Percentiles rank a stretch among this genome's conserved stretches.
Conservation (phyloP, 306 rosid species). For the Ammopiptanthus mongolicus region DNA sequence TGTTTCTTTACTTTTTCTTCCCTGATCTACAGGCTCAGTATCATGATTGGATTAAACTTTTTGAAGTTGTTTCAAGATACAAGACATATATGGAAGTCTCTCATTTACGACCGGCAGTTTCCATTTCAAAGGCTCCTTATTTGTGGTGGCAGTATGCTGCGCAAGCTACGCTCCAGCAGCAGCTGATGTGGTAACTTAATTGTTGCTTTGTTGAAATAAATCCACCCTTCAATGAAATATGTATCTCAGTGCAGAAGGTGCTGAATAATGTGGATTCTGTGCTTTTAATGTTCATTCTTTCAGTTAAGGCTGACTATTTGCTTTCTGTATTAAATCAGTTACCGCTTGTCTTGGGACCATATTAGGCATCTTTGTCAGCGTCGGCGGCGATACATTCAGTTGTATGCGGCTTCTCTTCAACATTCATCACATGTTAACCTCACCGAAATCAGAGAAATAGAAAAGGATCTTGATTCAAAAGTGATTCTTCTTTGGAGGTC, state of each 20-base stretch:
- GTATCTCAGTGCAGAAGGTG: neutral
- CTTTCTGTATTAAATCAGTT: constrained; percentile 49
- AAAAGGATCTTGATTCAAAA: constrained; percentile 87
- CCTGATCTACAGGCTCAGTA: constrained; percentile 61
- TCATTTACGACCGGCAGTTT: constrained; percentile 73
- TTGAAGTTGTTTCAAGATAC: constrained; percentile 89
- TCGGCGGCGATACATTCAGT: constrained; percentile 86
- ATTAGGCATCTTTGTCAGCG: constrained; percentile 80
- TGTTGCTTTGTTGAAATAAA: constrained; percentile 10
- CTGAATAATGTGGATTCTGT: neutral
- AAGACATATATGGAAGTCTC: constrained; percentile 73
- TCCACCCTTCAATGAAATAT: neutral
- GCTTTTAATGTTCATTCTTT: neutral
- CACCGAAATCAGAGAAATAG: constrained; percentile 78
- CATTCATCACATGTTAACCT: constrained; percentile 35
- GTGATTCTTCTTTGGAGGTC: constrained; percentile 98
- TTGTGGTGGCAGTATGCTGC: constrained; percentile 95
- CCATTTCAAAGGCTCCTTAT: constrained; percentile 55
- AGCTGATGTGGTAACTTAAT: constrained; percentile 69
- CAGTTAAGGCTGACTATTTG: constrained; percentile 29
- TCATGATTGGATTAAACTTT: constrained; percentile 84
- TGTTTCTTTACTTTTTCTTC: neutral
- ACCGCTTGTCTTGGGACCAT: constrained; percentile 91
- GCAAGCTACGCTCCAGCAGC: constrained; percentile 81
- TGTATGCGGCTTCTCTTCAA: constrained; percentile 73